phyloP scores from a whole-genome alignment of 352 stramenopile genomes.

The Elongisporangium undulatum region DNA sequence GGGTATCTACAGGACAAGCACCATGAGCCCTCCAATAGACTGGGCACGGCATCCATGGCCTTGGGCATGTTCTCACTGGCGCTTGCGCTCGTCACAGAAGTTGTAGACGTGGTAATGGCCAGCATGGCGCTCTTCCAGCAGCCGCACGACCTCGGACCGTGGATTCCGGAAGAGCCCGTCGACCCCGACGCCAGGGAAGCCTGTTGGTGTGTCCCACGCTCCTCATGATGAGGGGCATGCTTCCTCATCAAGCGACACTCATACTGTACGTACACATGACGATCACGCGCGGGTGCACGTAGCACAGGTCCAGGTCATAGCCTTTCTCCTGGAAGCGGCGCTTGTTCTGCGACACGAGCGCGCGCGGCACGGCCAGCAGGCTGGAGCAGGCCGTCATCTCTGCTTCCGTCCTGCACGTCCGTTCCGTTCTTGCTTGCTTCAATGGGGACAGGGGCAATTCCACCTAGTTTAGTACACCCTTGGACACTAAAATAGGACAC shows the following conservation, averaged over 20 bases:
- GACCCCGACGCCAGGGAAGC: conserved; percentile 48
- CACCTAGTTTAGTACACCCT: neutral
- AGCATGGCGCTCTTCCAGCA: conserved; percentile 43
- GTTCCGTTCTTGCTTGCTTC: neutral
- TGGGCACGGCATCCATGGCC: neutral
- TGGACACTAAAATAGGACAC: neutral
- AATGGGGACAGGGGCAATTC: neutral
- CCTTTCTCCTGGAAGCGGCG: conserved; percentile 49
- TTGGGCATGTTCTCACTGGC: conserved; percentile 19
- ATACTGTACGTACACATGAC: conserved; percentile 52
- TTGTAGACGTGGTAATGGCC: conserved; percentile 75
- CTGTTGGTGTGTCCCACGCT: conserved; percentile 11
- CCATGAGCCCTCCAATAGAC: neutral
- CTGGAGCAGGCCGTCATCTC: conserved; percentile 25
- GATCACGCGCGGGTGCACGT: conserved; percentile 67
- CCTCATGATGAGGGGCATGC: neutral
- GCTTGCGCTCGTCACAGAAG: conserved; percentile 56
- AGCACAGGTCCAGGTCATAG: conserved; percentile 70
- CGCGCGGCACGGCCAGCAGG: conserved; percentile 45
- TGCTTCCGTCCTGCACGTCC: neutral
- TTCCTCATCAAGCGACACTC: neutral
- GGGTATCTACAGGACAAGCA: conserved; percentile 51
- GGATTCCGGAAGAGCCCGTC: conserved; percentile 65
- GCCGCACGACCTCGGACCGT: conserved; percentile 42
- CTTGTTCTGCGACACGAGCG: conserved; percentile 80